phyloP scores from a whole-genome alignment of 106 monocot species.

The Hemerocallis citrina region DNA sequence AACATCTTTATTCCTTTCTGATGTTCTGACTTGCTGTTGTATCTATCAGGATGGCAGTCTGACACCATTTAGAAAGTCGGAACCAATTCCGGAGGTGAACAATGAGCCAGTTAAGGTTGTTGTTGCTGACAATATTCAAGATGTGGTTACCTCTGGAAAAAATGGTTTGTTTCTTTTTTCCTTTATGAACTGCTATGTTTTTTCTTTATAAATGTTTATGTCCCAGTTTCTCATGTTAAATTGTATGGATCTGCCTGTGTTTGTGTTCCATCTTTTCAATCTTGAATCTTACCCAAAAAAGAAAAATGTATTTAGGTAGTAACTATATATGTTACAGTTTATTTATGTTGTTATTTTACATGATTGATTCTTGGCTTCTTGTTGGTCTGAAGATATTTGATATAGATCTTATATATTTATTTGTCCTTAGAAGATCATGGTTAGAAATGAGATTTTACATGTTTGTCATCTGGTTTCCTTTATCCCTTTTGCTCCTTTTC shows the following conservation, averaged over 20 bases:
- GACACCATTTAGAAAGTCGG: constrained; percentile 58
- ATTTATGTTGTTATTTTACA: not conserved
- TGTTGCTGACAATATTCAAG: constrained; percentile 63
- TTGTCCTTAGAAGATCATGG: too few species aligned
- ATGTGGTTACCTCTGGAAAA: constrained; percentile 65
- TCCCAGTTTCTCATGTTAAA: not conserved
- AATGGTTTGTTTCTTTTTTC: constrained; percentile 41
- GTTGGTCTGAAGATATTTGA: too few species aligned
- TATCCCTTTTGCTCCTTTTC: too few species aligned
- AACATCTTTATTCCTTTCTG: not conserved
- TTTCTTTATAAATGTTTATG: not conserved
- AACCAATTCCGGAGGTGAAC: constrained; percentile 80
- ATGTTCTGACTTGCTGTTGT: constrained; percentile 1
- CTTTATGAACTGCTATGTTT: not conserved
- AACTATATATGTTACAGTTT: not conserved
- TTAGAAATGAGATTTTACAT: too few species aligned
- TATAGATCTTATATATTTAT: too few species aligned
- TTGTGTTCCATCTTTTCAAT: not conserved
- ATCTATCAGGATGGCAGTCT: constrained; percentile 58
- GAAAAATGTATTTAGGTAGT: too few species aligned
- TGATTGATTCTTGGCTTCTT: too few species aligned
- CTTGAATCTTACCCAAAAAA: not conserved
- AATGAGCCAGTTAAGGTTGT: constrained; percentile 81
- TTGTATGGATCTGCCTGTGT: not conserved
- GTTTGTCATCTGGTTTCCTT: too few species aligned